These are phyloP conservation scores for Triticum urartu DNA, from an alignment of 176 grass and related monocot species.

Conservation along the genomic window DNA sequence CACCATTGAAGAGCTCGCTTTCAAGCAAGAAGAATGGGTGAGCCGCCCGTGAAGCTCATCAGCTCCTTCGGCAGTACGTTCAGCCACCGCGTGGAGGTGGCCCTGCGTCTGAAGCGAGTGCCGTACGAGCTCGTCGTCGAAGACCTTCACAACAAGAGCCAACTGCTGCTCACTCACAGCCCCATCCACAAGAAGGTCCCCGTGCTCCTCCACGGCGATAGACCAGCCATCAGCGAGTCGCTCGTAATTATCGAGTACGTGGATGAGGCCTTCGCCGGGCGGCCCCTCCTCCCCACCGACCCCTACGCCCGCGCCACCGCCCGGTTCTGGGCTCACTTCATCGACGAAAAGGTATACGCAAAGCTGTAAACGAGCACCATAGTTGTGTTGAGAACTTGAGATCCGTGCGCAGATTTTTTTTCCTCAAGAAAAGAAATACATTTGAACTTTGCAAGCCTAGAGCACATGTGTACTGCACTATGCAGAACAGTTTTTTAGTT, in stretches of 20 bases:
- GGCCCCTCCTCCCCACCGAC: conserved; percentile 24
- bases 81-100: conserved; percentile 14
- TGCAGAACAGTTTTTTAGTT: too few relatives aligned
- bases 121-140: conserved; percentile 40
- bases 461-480: too few relatives aligned
- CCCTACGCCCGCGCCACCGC: conserved; percentile 39
- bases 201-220: conserved; percentile 46
- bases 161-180: conserved; percentile 35
- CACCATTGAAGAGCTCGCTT: background rate
- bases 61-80: conserved; percentile 25
- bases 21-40: conserved; percentile 12
- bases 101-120: conserved; percentile 33
- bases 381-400: too few relatives aligned
- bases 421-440: too few relatives aligned
- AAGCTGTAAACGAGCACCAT: too few relatives aligned
- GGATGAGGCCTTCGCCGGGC: conserved; percentile 31
- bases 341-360: conserved; percentile 9
- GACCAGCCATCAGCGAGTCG: conserved; percentile 19
- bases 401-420: too few relatives aligned
- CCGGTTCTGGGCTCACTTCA: conserved; percentile 43
- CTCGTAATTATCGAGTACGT: conserved; percentile 42
- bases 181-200: conserved; percentile 53
- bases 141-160: conserved; percentile 42
- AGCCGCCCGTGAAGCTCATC: conserved; percentile 30
- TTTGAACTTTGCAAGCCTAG: too few relatives aligned